Evolutionary conservation across 2,329 filamentous ascomycete genomes (phyloP), one percentile per base, ranked within the genome.

Genomic region (Verticillium klebahnii): DNA sequence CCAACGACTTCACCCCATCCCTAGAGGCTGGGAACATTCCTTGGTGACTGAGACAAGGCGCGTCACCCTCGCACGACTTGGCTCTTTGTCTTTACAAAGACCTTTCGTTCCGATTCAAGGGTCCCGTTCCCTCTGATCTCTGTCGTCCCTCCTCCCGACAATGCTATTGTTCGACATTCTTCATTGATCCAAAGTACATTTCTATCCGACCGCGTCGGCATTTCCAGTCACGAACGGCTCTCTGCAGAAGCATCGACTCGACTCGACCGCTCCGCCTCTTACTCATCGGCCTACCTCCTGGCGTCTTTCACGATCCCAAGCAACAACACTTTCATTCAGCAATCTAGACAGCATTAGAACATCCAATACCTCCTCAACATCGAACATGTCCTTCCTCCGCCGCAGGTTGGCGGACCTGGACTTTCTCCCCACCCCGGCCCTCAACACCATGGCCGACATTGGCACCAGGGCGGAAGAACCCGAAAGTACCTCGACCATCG

Each of bases 401-500:
- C 70, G 68, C 68, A 65, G 70, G 68, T 61, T 69, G 67, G 69
- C 69, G 61, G 67, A 66, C 60, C 65, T 70, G 57, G 67, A 72
- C 60, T 65, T 72, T 36, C 62, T 68, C 52, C 68, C 72, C 58
- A 72, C 72, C 25, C 69, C 71, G 57, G 75, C 72, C 23, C 66
- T 76, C 60, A 63, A 73, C 59, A 60, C 63, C 59, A 70, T 72
- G n/a, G 65, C 40, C 58, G 61, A 45, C 64, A 60, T 59, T n/a
- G 59, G 61, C 62, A 71, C 60, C 23, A 36, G 67, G 60, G 65
- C 69, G 15, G 67, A 69, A 50, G 69, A 67, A 39, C 64, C 71
- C 29, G 58, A 68, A 52, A 64, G 67, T 25, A 77, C 74, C 52
- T 76, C 79, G 23, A 84, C 82, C 23, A 83, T 88, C 62, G 78